phyloP scores from a whole-genome alignment of 116 monocot genomes.

The Iris pallida region DNA sequence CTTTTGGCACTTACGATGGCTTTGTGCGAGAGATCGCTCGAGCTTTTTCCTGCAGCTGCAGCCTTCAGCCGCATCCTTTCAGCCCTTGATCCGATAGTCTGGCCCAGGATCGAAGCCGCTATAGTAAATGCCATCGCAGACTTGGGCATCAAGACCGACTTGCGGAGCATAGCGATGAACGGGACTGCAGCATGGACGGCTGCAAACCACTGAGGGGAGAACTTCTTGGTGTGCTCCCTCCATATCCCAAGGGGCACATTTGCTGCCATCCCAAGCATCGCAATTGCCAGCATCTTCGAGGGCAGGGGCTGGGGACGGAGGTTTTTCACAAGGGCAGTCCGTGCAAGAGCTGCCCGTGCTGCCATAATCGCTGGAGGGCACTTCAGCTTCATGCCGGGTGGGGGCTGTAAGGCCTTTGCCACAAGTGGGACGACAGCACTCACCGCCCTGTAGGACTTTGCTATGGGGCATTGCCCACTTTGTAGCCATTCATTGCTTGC shows the following conservation, averaged over 20 bases:
- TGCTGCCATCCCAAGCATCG: constrained; percentile 74
- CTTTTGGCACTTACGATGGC: neutral
- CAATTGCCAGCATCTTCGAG: constrained; percentile 69
- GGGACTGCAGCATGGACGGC: constrained; percentile 93
- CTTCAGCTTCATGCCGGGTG: constrained; percentile 61
- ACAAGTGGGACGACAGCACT: constrained; percentile 68
- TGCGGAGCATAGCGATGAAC: constrained; percentile 85
- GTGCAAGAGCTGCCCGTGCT: constrained; percentile 75
- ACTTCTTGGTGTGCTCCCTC: constrained; percentile 82
- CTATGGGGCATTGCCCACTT: constrained; percentile 88
- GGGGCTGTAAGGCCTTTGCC: constrained; percentile 68
- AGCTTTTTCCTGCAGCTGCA: neutral
- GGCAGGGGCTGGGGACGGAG: constrained; percentile 85
- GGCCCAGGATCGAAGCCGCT: constrained; percentile 83
- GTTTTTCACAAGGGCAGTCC: constrained; percentile 62
- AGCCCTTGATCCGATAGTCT: constrained; percentile 82
- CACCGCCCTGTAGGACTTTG: constrained; percentile 86
- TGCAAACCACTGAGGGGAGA: constrained; percentile 82
- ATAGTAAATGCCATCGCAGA: constrained; percentile 83
- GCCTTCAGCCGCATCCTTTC: constrained; percentile 62
- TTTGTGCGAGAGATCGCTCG: neutral
- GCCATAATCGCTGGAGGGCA: constrained; percentile 80
- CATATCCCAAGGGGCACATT: constrained; percentile 86
- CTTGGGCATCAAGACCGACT: constrained; percentile 87
- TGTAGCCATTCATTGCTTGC: constrained; percentile 75